Evolutionary conservation across 768 basidiomycete species (phyloP).

Genomic region (Epithele typhae): DNA sequence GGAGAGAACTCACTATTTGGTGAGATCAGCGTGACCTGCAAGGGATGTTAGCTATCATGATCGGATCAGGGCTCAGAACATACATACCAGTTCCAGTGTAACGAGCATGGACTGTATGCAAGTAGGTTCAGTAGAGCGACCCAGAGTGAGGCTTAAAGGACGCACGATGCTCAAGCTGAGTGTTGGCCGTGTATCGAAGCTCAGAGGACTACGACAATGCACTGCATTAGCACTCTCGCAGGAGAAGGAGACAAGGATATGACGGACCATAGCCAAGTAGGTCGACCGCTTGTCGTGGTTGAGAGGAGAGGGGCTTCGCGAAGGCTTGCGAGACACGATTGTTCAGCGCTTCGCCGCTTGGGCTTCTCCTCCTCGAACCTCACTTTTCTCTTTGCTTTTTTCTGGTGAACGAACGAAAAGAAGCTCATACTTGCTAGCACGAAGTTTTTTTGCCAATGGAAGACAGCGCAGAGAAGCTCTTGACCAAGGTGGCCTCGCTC

Average conservation of each 20-base stretch:
- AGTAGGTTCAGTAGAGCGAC: slow-evolving; percentile 13
- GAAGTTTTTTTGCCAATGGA: too few species aligned
- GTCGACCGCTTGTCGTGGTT: too few species aligned
- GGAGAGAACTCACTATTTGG: slow-evolving; percentile 76
- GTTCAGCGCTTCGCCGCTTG: too few species aligned
- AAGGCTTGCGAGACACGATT: too few species aligned
- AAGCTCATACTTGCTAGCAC: too few species aligned
- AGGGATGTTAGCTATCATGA: not conserved
- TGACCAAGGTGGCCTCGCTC: slow-evolving; percentile 42
- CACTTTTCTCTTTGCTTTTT: too few species aligned
- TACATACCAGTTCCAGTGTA: slow-evolving; percentile 90
- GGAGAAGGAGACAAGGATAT: not conserved
- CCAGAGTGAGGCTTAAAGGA: slow-evolving; percentile 14
- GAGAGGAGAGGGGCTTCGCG: too few species aligned
- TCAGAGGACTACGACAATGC: slow-evolving; percentile 66
- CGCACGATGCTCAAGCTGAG: slow-evolving; percentile 91
- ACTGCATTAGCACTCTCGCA: slow-evolving; percentile 7
- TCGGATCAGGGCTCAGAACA: not conserved
- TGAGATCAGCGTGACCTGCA: slow-evolving; percentile 90
- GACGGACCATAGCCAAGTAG: slow-evolving; percentile 24
- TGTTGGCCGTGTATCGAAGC: slow-evolving; percentile 92
- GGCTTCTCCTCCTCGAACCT: too few species aligned
- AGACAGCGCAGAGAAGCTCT: slow-evolving; percentile 31
- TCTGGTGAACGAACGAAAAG: too few species aligned
- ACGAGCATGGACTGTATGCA: slow-evolving; percentile 87